Base-by-base conservation (phyloP, 768 basidiomycete species). In the Coprinopsis marcescibilis region DNA sequence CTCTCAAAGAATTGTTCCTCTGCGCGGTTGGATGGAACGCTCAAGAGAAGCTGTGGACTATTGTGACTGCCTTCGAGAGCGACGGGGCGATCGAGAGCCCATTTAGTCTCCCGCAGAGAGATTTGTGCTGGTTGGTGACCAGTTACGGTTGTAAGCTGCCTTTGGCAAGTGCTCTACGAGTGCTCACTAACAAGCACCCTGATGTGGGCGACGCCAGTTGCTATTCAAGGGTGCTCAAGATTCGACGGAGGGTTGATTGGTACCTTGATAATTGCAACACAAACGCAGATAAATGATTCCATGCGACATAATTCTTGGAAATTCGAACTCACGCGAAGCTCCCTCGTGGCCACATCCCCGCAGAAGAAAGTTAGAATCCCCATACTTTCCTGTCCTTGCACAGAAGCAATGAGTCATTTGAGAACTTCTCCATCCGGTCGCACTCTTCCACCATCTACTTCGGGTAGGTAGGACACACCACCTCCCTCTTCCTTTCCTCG, bases 341-440 rank as follows among this genome's bases (percentile, higher is more conserved):
- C 52, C 40, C 85, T 65, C 2, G 81, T 76, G 2, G 83, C 85
- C 2, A 85, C 64, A 55, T 88, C 85, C 11, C 82, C 82, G 54
- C 86, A 88, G 60, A 82, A 88, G 57, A 88, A 88, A 5, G 85
- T 85, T 14, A 80, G 59, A 1, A 56, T 53, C 2, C 73, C 72
- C 10, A 62, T 54, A 15, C 36, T 52, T 26, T 36, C 44, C 44
- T 10, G 29, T 3, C 26, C 42, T 21, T 14, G 15, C 20, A 43
- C 55, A 1, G 80, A 60, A 2, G 67, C 74, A 30, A 84, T 73
- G 32, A 80, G 56, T 83, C 85, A 87, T 55, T 75, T 60, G 37
- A 88, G 51, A 11, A 69, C 61, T 26, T 67, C 62, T 2, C 83
- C 83, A 47, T 85, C 81, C 0, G 69, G 61, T 20, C 78, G 68